Evolutionary conservation across 2,329 filamentous ascomycete genomes (phyloP), one percentile per base, ranked within the genome.

Genomic region (Rugonectria rugulosa): DNA sequence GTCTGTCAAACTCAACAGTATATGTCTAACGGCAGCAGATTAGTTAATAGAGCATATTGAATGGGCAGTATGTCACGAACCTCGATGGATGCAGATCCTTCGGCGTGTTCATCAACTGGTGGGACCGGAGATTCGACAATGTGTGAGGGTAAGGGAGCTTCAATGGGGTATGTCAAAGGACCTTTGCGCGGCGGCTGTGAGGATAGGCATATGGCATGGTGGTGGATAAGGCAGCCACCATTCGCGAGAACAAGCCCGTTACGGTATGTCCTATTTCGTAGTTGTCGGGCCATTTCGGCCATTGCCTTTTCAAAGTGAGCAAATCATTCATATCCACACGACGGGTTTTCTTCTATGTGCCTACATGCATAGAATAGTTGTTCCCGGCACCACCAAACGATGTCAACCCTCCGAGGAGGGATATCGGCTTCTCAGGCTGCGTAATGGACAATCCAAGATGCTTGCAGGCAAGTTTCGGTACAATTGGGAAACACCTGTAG

Each of bases 301-400:
- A 86, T 77, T 6, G 69, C 68, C 68, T 71, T 82, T 75, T 75
- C 7, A 4, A 1, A 24, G 5, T 6, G 0, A 20, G n/a, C n/a
- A n/a, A n/a, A n/a, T n/a, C n/a, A n/a, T n/a, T n/a, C n/a, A n/a
- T n/a, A n/a, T n/a, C n/a, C n/a, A n/a, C n/a, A n/a, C n/a, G n/a
- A n/a, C n/a, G n/a, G n/a, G n/a, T n/a, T n/a, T 6, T 6, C 24
- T 29, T 1, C 0, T 6, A 2, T 2, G 0, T 29, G 71, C 74
- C 66, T 70, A 82, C 85, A 72, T 90, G 87, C 80, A 89, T 85
- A 0, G 84, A 87, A 56, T 90, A 90, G 50, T 89, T 89, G 59
- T 90, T 90, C 0, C 87, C 87, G 6, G 88, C 87, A 0, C 87
- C 88, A 1, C 88, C 87, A 55, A 90, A 90, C 1, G 82, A 87